Evolutionary conservation across 2,329 filamentous ascomycete species (phyloP).

Genomic region (Monosporascus cannonballus): DNA sequence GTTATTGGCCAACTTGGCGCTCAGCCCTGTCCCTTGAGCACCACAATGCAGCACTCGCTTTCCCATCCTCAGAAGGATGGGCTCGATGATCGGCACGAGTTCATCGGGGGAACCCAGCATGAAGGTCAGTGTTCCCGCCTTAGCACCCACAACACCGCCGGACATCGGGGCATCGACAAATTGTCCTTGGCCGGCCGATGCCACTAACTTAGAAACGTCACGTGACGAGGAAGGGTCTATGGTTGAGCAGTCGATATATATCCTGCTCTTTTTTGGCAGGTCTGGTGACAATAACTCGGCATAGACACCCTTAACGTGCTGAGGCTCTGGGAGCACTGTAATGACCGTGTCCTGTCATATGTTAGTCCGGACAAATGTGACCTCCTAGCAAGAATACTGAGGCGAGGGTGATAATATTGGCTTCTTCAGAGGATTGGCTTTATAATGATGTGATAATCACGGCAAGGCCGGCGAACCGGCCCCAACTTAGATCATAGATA

Average conservation of each 20-base stretch:
- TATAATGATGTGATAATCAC: slow-evolving; percentile 56
- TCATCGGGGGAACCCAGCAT: slow-evolving; percentile 74
- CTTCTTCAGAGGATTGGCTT: slow-evolving; percentile 70
- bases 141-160: slow-evolving; percentile 86
- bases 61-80: slow-evolving; percentile 76
- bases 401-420: slow-evolving; percentile 9
- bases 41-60: slow-evolving; percentile 82
- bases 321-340: slow-evolving; percentile 82
- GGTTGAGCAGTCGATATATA: slow-evolving; percentile 95
- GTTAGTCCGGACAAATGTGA: slow-evolving; percentile 10
- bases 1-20: slow-evolving; percentile 94
- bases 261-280: slow-evolving; percentile 49
- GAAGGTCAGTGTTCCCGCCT: slow-evolving; percentile 84
- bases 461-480: slow-evolving; percentile 46
- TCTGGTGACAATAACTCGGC: slow-evolving; percentile 61
- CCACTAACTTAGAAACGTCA: slow-evolving; percentile 65
- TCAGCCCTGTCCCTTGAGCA: slow-evolving; percentile 74
- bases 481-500: slow-evolving; percentile 72
- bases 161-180: slow-evolving; percentile 98
- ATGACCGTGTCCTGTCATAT: slow-evolving; percentile 70
- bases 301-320: slow-evolving; percentile 82
- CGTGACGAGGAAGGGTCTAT: slow-evolving; percentile 86
- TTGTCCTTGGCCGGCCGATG: slow-evolving; percentile 57
- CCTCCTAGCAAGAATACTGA: neutral
- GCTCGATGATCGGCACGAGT: slow-evolving; percentile 58